Conservation (phyloP, 2,329 filamentous ascomycete species). For the Xylariaceae sp. region DNA sequence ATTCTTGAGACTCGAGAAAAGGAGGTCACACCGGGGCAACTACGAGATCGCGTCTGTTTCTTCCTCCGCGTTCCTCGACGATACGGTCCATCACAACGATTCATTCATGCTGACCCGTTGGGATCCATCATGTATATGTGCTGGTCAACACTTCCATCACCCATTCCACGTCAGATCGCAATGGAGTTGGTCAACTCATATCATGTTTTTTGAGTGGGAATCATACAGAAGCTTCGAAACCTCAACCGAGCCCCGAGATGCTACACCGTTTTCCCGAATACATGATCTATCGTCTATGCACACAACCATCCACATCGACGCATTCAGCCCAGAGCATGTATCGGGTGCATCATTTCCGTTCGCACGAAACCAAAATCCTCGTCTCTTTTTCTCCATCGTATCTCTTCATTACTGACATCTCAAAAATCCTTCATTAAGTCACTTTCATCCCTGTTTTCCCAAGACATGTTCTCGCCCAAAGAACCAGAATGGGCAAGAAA, state of each 20-base stretch:
- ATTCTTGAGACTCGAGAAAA: not conserved
- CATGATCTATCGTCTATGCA: constrained; percentile 14
- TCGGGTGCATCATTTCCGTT: constrained; percentile 10
- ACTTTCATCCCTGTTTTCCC: not conserved
- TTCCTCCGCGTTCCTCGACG: too few relatives aligned
- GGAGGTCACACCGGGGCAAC: too few relatives aligned
- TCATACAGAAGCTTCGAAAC: not conserved
- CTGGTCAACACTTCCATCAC: not conserved
- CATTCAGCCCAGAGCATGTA: constrained; percentile 12
- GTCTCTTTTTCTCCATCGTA: constrained; percentile 7
- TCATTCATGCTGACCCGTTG: not conserved
- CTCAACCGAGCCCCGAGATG: constrained; percentile 2
- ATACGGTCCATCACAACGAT: too few relatives aligned
- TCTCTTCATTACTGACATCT: constrained; percentile 11
- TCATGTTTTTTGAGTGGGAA: not conserved
- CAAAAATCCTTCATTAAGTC: constrained; percentile 1
- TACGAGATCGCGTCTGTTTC: too few relatives aligned
- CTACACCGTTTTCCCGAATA: constrained; percentile 9
- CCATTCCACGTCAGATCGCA: not conserved
- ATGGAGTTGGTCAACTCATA: not conserved
- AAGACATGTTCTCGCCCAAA: not conserved
- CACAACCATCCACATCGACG: constrained; percentile 7
- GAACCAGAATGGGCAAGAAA: not conserved
- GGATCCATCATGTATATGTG: not conserved
- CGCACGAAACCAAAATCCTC: constrained; percentile 13